These are phyloP conservation scores for Trifolium subterraneum DNA, from an alignment of 306 rosid genomes.

Conservation along the genomic window DNA sequence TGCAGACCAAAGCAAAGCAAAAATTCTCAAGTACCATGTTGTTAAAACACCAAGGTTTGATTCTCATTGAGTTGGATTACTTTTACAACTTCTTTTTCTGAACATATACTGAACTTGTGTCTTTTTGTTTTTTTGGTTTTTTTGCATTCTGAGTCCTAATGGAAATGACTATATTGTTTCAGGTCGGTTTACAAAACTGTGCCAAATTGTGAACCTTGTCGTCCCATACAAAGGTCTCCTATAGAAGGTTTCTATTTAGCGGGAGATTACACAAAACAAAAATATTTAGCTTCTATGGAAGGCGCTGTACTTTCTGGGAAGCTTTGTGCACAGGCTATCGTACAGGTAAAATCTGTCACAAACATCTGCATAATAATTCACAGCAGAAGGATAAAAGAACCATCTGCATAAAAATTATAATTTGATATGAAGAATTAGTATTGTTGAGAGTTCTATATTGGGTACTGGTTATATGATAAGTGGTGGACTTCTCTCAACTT, in stretches of 20 bases:
- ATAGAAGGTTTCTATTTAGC: constrained; percentile 92
- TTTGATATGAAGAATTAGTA: background rate
- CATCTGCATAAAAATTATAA: constrained; percentile 10
- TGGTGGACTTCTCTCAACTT: background rate
- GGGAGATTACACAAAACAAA: constrained; percentile 96
- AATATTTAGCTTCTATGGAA: constrained; percentile 98
- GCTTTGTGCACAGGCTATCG: constrained; percentile 94
- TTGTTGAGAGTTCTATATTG: background rate
- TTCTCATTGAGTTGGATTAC: constrained; percentile 27
- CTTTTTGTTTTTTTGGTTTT: constrained; percentile 10
- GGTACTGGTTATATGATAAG: background rate
- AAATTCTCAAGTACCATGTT: constrained; percentile 86
- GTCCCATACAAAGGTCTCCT: constrained; percentile 93
- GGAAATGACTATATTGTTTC: constrained; percentile 31
- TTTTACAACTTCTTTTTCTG: constrained; percentile 17
- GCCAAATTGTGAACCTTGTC: constrained; percentile 92
- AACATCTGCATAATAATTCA: constrained; percentile 18
- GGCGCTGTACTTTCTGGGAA: constrained; percentile 98
- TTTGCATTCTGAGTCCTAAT: constrained; percentile 34
- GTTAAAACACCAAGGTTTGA: constrained; percentile 96
- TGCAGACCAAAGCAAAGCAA: constrained; percentile 93
- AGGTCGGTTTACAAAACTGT: constrained; percentile 95
- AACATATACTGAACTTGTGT: constrained; percentile 18
- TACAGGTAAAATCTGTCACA: constrained; percentile 66
- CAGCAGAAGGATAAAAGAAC: constrained; percentile 22